These are phyloP conservation scores for Didymella sp. DNA, from an alignment of 2,329 filamentous ascomycete species.

Conservation along the genomic window DNA sequence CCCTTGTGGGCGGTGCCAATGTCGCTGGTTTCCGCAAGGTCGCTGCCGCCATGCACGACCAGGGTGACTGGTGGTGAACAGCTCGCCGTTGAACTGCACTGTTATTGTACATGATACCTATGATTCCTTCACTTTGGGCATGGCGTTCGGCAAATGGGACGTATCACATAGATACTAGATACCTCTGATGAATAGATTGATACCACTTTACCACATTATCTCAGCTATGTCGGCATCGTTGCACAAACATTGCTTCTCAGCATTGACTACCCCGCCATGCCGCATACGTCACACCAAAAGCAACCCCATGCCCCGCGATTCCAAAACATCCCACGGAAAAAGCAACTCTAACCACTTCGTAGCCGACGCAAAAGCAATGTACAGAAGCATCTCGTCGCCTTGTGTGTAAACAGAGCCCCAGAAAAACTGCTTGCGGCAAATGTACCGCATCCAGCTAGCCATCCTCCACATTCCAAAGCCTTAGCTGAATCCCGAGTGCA, in stretches of 20 bases:
- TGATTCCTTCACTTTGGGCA: slow-evolving; percentile 28
- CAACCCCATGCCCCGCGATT: slow-evolving; percentile 3
- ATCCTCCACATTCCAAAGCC: slow-evolving; percentile 1
- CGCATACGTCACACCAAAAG: slow-evolving; percentile 3
- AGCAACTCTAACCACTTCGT: neutral
- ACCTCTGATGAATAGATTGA: slow-evolving; percentile 29
- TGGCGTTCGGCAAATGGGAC: slow-evolving; percentile 27
- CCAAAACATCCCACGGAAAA: slow-evolving; percentile 4
- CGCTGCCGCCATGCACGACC: slow-evolving; percentile 89
- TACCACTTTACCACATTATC: slow-evolving; percentile 5
- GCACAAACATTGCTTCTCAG: neutral
- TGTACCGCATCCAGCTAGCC: slow-evolving; percentile 10
- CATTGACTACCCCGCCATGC: slow-evolving; percentile 1
- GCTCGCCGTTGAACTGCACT: slow-evolving; percentile 17
- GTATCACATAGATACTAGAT: slow-evolving; percentile 31
- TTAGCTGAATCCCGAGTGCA: slow-evolving; percentile 5
- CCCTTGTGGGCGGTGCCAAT: slow-evolving; percentile 90
- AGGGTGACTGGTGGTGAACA: slow-evolving; percentile 84
- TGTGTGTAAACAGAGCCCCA: slow-evolving; percentile 2
- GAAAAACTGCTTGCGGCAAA: slow-evolving; percentile 15
- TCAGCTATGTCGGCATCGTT: neutral
- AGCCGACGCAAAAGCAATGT: slow-evolving; percentile 6
- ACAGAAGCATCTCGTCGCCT: neutral
- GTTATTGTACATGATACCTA: slow-evolving; percentile 37
- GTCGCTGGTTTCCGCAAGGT: slow-evolving; percentile 99